These are phyloP conservation scores for Hyphopichia wangnamkhiaoensis DNA, from an alignment of 1,139 yeast species.

Conservation along the genomic window DNA sequence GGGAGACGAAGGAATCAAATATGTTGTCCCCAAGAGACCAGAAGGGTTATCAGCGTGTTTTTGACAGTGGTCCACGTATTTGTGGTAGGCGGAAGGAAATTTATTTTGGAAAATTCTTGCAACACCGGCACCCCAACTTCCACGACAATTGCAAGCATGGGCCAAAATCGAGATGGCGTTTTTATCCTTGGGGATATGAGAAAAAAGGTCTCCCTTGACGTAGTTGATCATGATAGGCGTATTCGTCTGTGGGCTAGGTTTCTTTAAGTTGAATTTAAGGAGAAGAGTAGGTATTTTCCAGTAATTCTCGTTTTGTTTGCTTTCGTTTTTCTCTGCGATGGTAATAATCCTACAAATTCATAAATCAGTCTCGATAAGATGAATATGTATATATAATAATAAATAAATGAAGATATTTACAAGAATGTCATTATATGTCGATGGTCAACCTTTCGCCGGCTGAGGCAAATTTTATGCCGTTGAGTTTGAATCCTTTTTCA, in stretches of 20 bases:
- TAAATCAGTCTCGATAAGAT: no score
- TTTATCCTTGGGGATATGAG: constrained; percentile 25
- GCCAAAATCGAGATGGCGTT: constrained; percentile 45
- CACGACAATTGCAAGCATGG: constrained; percentile 80
- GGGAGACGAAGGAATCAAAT: constrained; percentile 40
- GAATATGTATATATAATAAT: not conserved
- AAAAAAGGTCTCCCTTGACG: constrained; percentile 61
- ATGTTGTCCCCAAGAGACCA: constrained; percentile 54
- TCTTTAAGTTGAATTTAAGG: not conserved
- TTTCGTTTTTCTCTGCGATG: not conserved
- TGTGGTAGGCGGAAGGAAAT: constrained; percentile 53
- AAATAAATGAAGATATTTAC: not conserved
- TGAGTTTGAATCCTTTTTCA: constrained; percentile 43
- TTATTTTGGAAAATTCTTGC: constrained; percentile 52
- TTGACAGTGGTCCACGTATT: constrained; percentile 52
- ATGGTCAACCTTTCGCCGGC: constrained; percentile 39
- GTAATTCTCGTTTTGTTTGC: not conserved
- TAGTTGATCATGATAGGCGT: constrained; percentile 41
- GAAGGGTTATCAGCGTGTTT: constrained; percentile 23
- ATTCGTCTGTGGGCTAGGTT: not conserved
- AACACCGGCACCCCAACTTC: constrained; percentile 86
- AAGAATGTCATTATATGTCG: not conserved
- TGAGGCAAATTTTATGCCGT: constrained; percentile 42
- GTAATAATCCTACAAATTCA: not conserved
- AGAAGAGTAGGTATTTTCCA: not conserved